phyloP scores from a whole-genome alignment of 768 basidiomycete species.

The Collybia nuda region DNA sequence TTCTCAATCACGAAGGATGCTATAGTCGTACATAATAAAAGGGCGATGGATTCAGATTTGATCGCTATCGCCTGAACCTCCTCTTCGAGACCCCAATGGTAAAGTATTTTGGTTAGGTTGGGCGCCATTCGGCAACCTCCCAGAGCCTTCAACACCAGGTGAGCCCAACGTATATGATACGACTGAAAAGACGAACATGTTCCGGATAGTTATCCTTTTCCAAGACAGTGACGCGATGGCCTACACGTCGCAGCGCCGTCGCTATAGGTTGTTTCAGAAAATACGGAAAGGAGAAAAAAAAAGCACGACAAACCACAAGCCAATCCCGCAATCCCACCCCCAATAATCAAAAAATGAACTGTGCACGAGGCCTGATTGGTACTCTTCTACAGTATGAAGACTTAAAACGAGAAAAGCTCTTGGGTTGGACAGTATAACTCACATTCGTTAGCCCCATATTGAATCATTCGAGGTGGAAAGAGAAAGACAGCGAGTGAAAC shows the following conservation, averaged over 20 bases:
- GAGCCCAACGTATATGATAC: neutral
- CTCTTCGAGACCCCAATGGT: slow-evolving; percentile 47
- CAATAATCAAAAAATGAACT: slow-evolving; percentile 24
- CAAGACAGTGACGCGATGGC: slow-evolving; percentile 54
- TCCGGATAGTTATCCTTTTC: slow-evolving; percentile 29
- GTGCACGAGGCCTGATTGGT: slow-evolving; percentile 6
- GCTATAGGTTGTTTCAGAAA: slow-evolving; percentile 24
- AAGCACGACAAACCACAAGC: slow-evolving; percentile 27
- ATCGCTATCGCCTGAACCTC: slow-evolving; percentile 16
- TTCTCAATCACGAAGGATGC: neutral
- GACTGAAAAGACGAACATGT: neutral
- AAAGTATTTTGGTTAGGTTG: slow-evolving; percentile 55
- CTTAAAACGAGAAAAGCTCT: neutral
- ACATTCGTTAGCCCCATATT: too few species aligned
- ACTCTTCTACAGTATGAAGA: neutral
- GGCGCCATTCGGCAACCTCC: slow-evolving; percentile 39
- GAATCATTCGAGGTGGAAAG: too few species aligned
- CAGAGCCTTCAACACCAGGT: neutral
- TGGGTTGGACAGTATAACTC: too few species aligned
- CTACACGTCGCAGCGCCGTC: slow-evolving; percentile 47
- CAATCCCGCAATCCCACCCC: slow-evolving; percentile 50
- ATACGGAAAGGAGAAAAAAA: neutral
- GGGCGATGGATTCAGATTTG: slow-evolving; percentile 16
- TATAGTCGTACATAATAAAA: slow-evolving; percentile 6
- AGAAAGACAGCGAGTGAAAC: too few species aligned